These are phyloP conservation scores for Vaucheria bursata DNA, from an alignment of 352 stramenopile genomes.

Conservation along the genomic window DNA sequence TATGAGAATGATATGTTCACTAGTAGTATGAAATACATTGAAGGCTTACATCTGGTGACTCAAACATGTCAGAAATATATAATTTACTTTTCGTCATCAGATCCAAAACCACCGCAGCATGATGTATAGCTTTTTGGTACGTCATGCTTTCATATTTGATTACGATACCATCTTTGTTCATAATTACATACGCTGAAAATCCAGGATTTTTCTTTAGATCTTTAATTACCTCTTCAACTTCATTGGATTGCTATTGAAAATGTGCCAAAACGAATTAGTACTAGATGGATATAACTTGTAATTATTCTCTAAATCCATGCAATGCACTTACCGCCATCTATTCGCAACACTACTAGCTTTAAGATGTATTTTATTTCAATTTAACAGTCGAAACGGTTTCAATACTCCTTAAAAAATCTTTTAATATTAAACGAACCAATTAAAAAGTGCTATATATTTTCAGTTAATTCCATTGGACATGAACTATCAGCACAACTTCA, in stretches of 20 bases:
- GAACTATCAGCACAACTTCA: too few species aligned
- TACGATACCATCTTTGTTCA: slow-evolving; percentile 77
- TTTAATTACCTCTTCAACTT: slow-evolving; percentile 83
- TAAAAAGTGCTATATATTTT: too few species aligned
- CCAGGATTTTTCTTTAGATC: slow-evolving; percentile 76
- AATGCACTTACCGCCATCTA: too few species aligned
- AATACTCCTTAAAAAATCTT: too few species aligned
- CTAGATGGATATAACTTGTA: too few species aligned
- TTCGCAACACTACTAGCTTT: too few species aligned
- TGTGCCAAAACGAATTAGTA: too few species aligned
- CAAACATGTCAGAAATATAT: slow-evolving; percentile 51
- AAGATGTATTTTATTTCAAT: too few species aligned
- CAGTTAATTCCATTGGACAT: too few species aligned
- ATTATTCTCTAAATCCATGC: too few species aligned
- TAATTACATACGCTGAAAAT: slow-evolving; percentile 76
- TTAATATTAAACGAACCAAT: too few species aligned
- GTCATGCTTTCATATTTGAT: slow-evolving; percentile 55
- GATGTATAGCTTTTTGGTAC: slow-evolving; percentile 50
- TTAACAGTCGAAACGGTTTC: too few species aligned
- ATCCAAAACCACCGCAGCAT: slow-evolving; percentile 49
- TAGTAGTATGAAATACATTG: neutral
- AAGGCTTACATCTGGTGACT: slow-evolving; percentile 50
- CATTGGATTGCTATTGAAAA: slow-evolving; percentile 61
- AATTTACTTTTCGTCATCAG: slow-evolving; percentile 47
- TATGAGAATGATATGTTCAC: neutral